Base-by-base conservation (phyloP, 2,329 filamentous ascomycete genomes). In the Zymoseptoria brevis region DNA sequence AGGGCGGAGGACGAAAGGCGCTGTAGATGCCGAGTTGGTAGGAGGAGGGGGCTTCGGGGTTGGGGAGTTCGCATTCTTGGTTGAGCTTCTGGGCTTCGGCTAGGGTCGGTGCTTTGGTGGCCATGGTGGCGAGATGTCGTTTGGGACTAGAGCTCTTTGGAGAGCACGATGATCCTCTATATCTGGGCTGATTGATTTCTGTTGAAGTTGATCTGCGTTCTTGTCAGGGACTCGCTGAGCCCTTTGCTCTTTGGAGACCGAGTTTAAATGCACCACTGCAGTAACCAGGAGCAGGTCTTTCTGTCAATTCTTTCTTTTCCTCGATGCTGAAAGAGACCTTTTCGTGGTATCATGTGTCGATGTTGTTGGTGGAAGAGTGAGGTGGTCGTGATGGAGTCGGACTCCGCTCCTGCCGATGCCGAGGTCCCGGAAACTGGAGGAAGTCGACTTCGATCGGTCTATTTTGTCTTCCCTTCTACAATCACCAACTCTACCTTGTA, bases 11-110 rank as follows among this genome's bases (percentile, higher is more conserved):
- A 4, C 69, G 67, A 3, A 76, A 70, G 19, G 60, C 66, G 30
- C 64, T 63, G 64, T 76, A 76, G 57, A 76, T 75, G 3, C 72
- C 71, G 8, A 74, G 55, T 61, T 66, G 64, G 53, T 65, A 66
- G 22, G 59, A 53, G 2, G 70, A 68, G 29, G 67, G 65, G 4
- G 74, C 68, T 5, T 71, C 67, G 8, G 74, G 73, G 55, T 75
- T 72, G 1, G 74, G 73, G n/a, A 70, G 67, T 50, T 69, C 69
- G 63, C 68, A 66, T 24, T 53, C 50, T 26, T 55, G 54, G 30
- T 65, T 65, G 53, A 59, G 65, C 26, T 62, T 57, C 19, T 55
- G 60, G 35, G 60, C 64, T 53, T 65, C 60, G 41, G 57, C 57
- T 8, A 65, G 58, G 26, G 57, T 64, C n/a, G 35, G 35, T 16